These are phyloP conservation scores for Apiotrichum domesticum DNA, from an alignment of 1,284 basidiomycete species.

Conservation along the genomic window DNA sequence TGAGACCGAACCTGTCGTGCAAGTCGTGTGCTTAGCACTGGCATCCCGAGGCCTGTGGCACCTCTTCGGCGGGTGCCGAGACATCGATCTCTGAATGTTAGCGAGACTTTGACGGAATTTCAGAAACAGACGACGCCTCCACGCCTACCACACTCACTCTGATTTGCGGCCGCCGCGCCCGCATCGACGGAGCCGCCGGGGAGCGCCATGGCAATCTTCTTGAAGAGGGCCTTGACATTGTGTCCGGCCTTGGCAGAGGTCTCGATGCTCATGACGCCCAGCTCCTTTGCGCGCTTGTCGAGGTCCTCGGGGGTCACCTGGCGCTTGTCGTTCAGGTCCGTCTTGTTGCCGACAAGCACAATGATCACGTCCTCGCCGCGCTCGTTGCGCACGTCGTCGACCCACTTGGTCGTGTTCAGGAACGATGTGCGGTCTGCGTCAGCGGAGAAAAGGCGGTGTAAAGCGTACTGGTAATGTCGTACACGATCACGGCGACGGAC, in stretches of 20 bases:
- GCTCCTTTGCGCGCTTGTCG: slow-evolving; percentile 83
- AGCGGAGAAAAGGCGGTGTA: background rate
- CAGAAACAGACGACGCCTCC: no score
- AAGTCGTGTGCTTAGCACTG: slow-evolving; percentile 26
- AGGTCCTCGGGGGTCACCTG: slow-evolving; percentile 99
- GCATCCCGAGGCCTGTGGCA: slow-evolving; percentile 43
- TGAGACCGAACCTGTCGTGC: background rate
- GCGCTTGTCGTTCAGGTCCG: slow-evolving; percentile 60
- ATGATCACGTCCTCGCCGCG: slow-evolving; percentile 98
- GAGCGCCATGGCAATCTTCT: slow-evolving; percentile 97
- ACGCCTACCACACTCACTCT: slow-evolving; percentile 33
- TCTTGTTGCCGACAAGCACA: slow-evolving; percentile 98
- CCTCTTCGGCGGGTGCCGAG: slow-evolving; percentile 33
- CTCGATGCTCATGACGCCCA: slow-evolving; percentile 98
- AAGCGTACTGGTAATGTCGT: slow-evolving; percentile 91
- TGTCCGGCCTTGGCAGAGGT: slow-evolving; percentile 99
- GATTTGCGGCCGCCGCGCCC: slow-evolving; percentile 54
- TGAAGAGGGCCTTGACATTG: slow-evolving; percentile 96
- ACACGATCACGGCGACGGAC: slow-evolving; percentile 95
- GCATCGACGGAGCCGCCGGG: slow-evolving; percentile 87
- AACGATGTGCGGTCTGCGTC: slow-evolving; percentile 87
- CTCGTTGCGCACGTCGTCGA: slow-evolving; percentile 97
- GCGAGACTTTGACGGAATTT: no score
- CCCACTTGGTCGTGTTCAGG: slow-evolving; percentile 97
- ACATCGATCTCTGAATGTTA: slow-evolving; percentile 45